Conservation (phyloP, 1,284 basidiomycete genomes). For the Naganishia sp. region DNA sequence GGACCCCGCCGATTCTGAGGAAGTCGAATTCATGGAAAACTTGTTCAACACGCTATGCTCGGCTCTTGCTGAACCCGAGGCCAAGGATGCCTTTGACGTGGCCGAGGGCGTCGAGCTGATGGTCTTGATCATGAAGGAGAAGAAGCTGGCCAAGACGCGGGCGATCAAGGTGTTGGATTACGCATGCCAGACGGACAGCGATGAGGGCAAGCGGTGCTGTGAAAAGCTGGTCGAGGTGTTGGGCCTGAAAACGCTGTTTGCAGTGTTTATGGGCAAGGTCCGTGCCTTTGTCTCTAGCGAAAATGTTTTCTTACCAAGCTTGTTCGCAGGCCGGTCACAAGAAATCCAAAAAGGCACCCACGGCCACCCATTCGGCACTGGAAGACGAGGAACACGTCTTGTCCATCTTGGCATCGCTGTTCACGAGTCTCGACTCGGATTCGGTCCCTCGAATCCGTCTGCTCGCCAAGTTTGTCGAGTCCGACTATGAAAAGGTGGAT, state of each 20-base stretch:
- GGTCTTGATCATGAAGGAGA: slow-evolving; percentile 95
- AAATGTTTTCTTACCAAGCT: not conserved
- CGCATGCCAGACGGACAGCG: slow-evolving; percentile 73
- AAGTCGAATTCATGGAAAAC: slow-evolving; percentile 97
- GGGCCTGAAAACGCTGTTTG: slow-evolving; percentile 86
- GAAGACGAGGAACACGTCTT: slow-evolving; percentile 86
- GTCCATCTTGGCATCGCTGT: slow-evolving; percentile 81
- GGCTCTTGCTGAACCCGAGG: slow-evolving; percentile 68
- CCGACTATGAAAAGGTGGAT: slow-evolving; percentile 88
- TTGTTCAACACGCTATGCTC: slow-evolving; percentile 87
- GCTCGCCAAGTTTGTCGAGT: slow-evolving; percentile 89
- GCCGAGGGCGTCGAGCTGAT: slow-evolving; percentile 95
- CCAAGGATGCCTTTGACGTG: slow-evolving; percentile 80
- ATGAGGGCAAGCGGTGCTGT: slow-evolving; percentile 70
- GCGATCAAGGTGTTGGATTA: slow-evolving; percentile 89
- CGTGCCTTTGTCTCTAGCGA: slow-evolving; percentile 48
- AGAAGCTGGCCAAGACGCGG: slow-evolving; percentile 69
- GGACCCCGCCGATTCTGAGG: slow-evolving; percentile 81
- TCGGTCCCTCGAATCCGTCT: slow-evolving; percentile 77
- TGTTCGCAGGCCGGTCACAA: slow-evolving; percentile 55
- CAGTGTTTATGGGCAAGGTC: slow-evolving; percentile 91
- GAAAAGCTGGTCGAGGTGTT: slow-evolving; percentile 82
- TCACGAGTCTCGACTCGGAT: slow-evolving; percentile 86
- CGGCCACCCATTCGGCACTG: slow-evolving; percentile 61
- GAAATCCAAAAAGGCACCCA: slow-evolving; percentile 60